phyloP scores from a whole-genome alignment of 164 flowering plant species.

The Macadamia integrifolia region DNA sequence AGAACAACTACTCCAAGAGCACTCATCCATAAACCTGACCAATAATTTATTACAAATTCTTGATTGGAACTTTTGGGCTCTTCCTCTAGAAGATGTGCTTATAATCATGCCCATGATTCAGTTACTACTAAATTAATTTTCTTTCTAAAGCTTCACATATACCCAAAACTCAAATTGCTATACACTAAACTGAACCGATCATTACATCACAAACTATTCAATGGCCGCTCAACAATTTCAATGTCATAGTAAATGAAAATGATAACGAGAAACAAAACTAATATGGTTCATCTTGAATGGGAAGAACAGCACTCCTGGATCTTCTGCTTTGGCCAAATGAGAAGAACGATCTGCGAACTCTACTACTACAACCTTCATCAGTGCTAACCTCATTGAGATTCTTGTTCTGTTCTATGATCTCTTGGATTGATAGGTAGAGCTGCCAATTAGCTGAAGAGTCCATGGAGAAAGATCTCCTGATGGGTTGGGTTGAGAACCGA shows the following conservation, averaged over 20 bases:
- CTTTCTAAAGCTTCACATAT: neutral
- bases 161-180: conserved; percentile 4
- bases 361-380: conserved; percentile 44
- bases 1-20: too few species aligned
- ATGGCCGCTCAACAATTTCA: neutral
- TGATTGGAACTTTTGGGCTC: too few species aligned
- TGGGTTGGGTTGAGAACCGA: conserved; percentile 52
- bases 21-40: too few species aligned
- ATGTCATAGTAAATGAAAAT: conserved; percentile 1
- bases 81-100: conserved; percentile 7
- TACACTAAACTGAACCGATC: conserved; percentile 7
- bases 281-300: conserved; percentile 43
- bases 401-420: conserved; percentile 39
- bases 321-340: conserved; percentile 67
- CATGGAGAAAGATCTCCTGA: conserved; percentile 87
- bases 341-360: conserved; percentile 52
- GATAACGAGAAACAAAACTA: neutral
- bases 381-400: conserved; percentile 30
- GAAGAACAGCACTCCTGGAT: conserved; percentile 61
- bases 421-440: conserved; percentile 58
- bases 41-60: too few species aligned
- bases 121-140: neutral
- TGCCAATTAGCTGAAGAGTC: conserved; percentile 69
- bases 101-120: conserved; percentile 17
- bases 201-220: conserved; percentile 5